Conservation (phyloP, 306 rosid genomes). For the peach (Prunus persica) region Prunus_persica_NCBIv2 NC_034015.1:11010501-11011000, state of each 20-base stretch:
- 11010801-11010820: background rate
- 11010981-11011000: background rate
- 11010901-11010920: background rate
- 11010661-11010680: constrained; percentile 82
- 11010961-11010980: background rate
- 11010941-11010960: background rate
- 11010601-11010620: constrained; percentile 80
- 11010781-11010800: background rate
- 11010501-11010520: constrained; percentile 99
- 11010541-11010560: constrained; percentile 80
- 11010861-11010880: background rate
- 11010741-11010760: background rate
- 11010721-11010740: too few relatives aligned
- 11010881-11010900: background rate
- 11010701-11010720: constrained; percentile 2
- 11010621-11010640: constrained; percentile 98
- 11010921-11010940: background rate
- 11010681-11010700: constrained; percentile 88
- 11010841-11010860: background rate
- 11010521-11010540: constrained; percentile 97
- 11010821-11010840: background rate
- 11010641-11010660: constrained; percentile 85
- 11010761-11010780: background rate
- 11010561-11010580: constrained; percentile 59
- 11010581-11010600: constrained; percentile 96